These are phyloP conservation scores for Pittosporum tobira DNA, from an alignment of 129 eudicot genomes.

Conservation along the genomic window DNA sequence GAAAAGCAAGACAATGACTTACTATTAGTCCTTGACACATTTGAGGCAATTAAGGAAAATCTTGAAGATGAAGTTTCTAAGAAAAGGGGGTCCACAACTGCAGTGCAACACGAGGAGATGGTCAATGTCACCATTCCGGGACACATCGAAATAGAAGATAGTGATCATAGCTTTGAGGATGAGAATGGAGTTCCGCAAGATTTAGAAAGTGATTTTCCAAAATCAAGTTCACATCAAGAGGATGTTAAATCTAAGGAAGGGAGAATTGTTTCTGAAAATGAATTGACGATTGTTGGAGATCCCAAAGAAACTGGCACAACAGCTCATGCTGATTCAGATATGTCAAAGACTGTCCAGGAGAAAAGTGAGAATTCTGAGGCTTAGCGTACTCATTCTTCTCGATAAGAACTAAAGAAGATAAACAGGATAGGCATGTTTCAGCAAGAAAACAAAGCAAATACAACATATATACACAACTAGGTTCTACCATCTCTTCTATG, in stretches of 20 bases:
- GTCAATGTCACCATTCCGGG: neutral
- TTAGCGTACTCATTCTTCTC: neutral
- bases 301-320: neutral
- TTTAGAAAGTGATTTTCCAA: conserved; percentile 1
- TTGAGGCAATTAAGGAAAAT: neutral
- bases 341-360: neutral
- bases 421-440: neutral
- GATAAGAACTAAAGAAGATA: neutral
- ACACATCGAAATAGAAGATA: conserved; percentile 4
- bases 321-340: neutral
- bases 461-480: neutral
- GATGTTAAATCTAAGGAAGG: neutral
- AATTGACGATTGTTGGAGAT: neutral
- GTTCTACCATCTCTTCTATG: neutral
- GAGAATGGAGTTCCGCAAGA: conserved; percentile 29
- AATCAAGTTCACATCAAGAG: neutral
- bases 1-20: neutral
- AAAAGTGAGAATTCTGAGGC: neutral
- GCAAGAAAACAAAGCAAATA: neutral
- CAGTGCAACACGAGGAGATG: neutral
- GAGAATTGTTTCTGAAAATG: neutral
- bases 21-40: conserved; percentile 1
- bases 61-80: neutral
- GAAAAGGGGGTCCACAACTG: neutral
- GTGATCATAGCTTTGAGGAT: conserved; percentile 16